These are phyloP conservation scores for Termitomyces sp. DNA, from an alignment of 768 basidiomycete genomes.

Conservation along the genomic window DNA sequence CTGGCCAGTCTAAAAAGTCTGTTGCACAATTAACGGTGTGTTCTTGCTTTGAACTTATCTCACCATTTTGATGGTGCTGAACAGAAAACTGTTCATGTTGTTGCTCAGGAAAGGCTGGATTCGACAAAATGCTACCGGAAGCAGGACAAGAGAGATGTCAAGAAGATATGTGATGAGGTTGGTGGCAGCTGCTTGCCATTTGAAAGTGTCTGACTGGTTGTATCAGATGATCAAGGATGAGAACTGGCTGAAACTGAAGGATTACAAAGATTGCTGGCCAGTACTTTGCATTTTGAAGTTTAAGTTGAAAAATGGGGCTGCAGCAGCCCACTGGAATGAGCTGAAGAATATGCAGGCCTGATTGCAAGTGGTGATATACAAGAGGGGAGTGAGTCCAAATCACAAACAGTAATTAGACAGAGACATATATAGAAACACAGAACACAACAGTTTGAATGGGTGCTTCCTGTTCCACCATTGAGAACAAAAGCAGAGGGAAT, in stretches of 20 bases:
- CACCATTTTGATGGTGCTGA: not conserved
- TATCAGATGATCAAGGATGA: constrained; percentile 9
- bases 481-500: too few species aligned
- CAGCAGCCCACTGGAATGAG: not conserved
- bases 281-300: constrained; percentile 10
- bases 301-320: not conserved
- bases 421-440: too few species aligned
- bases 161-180: constrained; percentile 1
- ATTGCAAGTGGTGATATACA: not conserved
- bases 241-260: not conserved
- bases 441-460: not conserved
- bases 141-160: not conserved
- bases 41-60: not conserved
- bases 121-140: not conserved
- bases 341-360: not conserved
- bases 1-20: constrained; percentile 3
- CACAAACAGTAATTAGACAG: too few species aligned
- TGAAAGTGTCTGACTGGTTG: not conserved
- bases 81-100: not conserved
- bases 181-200: not conserved
- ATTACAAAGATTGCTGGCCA: not conserved
- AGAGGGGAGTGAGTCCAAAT: too few species aligned
- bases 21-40: not conserved
- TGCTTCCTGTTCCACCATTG: not conserved
- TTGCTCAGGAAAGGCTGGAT: not conserved